phyloP scores from a whole-genome alignment of 1,284 basidiomycete species.

The Inonotus hispidus region DNA sequence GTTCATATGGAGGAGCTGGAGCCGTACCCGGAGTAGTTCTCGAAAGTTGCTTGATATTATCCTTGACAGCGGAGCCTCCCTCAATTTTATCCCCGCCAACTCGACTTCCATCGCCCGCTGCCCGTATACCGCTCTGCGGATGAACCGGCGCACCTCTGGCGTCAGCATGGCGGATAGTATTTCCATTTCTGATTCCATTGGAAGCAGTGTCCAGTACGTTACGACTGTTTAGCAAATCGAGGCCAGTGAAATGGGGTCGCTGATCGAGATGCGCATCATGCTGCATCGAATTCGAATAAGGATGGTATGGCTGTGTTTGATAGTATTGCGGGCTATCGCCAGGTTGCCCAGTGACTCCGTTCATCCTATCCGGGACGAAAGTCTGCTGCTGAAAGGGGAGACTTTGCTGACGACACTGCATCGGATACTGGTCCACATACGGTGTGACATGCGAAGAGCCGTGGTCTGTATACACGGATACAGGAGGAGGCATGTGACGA shows the following conservation, averaged over 20 bases:
- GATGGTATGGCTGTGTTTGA: too few relatives aligned
- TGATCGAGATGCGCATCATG: too few relatives aligned
- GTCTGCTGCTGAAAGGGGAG: not conserved
- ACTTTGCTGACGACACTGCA: slow-evolving; percentile 4
- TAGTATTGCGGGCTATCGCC: not conserved
- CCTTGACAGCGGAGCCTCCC: not conserved
- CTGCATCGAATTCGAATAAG: too few relatives aligned
- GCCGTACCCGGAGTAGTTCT: not conserved
- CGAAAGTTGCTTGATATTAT: not conserved
- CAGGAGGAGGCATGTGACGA: slow-evolving; percentile 2
- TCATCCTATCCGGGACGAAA: not conserved
- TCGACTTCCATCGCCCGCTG: not conserved
- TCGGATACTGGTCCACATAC: slow-evolving; percentile 1
- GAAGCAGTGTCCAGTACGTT: not conserved
- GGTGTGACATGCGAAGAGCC: not conserved
- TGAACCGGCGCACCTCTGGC: not conserved
- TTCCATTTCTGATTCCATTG: not conserved
- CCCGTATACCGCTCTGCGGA: not conserved
- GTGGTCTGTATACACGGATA: not conserved
- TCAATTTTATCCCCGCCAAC: not conserved
- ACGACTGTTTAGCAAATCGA: not conserved
- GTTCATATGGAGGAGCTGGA: not conserved
- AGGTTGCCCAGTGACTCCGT: not conserved
- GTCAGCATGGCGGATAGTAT: not conserved
- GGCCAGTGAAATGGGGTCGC: too few relatives aligned